Base-by-base conservation (phyloP, 1,284 basidiomycete genomes). In the Microbotryomycetes sp. region DNA sequence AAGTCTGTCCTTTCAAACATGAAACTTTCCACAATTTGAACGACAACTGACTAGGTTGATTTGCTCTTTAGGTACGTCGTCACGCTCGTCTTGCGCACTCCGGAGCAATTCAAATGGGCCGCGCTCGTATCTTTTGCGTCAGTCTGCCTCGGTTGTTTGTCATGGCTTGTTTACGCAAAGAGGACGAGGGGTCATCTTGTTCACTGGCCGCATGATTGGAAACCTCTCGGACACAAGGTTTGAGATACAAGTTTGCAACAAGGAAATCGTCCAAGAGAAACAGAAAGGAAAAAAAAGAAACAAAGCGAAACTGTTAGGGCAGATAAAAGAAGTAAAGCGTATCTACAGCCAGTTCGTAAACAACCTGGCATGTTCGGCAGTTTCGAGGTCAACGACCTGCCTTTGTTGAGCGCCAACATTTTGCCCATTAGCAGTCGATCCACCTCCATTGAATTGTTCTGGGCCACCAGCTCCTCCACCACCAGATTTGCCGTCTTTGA, bases 101-200 rank as follows among this genome's bases (percentile, higher is more conserved):
- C 70, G 0, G 31, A 47, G 2, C 51, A 67, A 29, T 67, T 67
- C 62, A 57, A 60, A 26, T 61, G 66, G 75, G 76, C 77, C 0
- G 77, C 75, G 13, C 51, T 78, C 35, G 73, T 76, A 49, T 75
- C 73, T 46, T 75, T 73, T 51, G 46, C 68, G 2, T 69, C 73
- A 3, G 73, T 78, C 2, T 48, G 69, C 0, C 47, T 57, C 6
- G 76, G 75, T 4, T 75, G 64, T 9, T 6, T 58, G 11, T 56
- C 47, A 7, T 69, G 67, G 30, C 51, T 66, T 27, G 45, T 56
- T 1, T 71, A 66, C 21, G 59, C 61, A 0, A 58, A 54, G 5
- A 51, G 62, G n/a, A 68, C 70, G 52, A 45, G 70, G 6, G 68
- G 68, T 1, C 70, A 71, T 31, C 26, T 70, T 13, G 31, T 70